Evolutionary conservation across 345 rosid genomes (phyloP), one percentile per base, ranked within the genome.

Genomic region (Turritis glabra): DNA sequence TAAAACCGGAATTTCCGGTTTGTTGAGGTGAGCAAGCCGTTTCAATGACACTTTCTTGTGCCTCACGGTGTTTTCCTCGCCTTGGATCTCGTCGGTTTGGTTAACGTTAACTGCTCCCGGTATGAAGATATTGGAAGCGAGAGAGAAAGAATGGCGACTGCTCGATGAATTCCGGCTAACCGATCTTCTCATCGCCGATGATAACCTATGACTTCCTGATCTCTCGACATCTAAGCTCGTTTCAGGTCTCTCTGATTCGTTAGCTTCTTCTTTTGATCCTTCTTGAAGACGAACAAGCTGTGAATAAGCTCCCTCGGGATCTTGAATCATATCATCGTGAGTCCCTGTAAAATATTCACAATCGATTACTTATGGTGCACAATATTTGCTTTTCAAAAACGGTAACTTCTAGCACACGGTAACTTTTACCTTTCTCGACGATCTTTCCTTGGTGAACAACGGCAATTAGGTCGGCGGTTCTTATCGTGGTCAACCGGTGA

Each of bases 401-500:
- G 25, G 23, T 26, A 7, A n/a, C 54, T 63, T 72, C 2, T 26
- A 23, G 33, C 14, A 15, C 52, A 46, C 18, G 43, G 26, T 68
- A 21, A 22, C 26, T 11, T 26, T 27, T 15, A 90, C 98, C 98
- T 86, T 84, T 79, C 82, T 93, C 97, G 22, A 93, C 84, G 57
- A 93, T 80, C 76, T 85, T 89, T 9, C 98, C 98, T 13, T 72
- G 72, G 50, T 90, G 92, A 32, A 89, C 88, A 27, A 90, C 93
- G 2, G 97, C 93, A 5, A 93, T 90, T 60, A 72, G 57, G 60
- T 89, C 87, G 0, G 96, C 97, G 47, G 86, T 88, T 81, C 88
- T 86, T 52, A 93, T 82, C 8, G 98, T 90, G 7, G 96, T 89
- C 57, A 93, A 77, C 8, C 98, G 87, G 69, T 93, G 98, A 15